A percentile compares a stretch with the other conserved stretches of the same genome.
Evolutionary conservation across 2,329 filamentous ascomycete genomes (phyloP).

Genomic region (Teratosphaeria nubilosa): DNA sequence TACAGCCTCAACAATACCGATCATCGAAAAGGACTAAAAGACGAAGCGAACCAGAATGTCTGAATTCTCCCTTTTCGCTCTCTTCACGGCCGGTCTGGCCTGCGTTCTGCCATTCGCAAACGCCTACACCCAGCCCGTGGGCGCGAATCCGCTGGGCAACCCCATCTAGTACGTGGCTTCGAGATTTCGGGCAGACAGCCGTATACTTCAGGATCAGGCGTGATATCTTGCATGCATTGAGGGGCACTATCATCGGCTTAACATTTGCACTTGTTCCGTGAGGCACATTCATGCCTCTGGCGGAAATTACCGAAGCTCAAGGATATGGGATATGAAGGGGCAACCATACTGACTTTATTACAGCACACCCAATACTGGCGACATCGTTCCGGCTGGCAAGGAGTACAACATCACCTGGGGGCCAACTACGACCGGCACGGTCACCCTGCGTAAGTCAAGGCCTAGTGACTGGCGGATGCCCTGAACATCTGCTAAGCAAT

Average conservation of each 20-base stretch:
- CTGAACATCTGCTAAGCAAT: background rate
- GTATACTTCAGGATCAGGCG: background rate
- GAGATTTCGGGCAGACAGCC: background rate
- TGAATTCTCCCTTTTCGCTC: slow-evolving; percentile 32
- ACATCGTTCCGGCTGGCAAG: slow-evolving; percentile 42
- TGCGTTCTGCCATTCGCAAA: slow-evolving; percentile 40
- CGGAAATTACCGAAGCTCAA: background rate
- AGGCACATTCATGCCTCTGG: background rate
- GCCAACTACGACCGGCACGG: slow-evolving; percentile 36
- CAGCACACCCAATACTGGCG: background rate
- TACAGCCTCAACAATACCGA: background rate
- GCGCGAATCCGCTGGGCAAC: slow-evolving; percentile 36
- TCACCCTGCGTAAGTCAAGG: slow-evolving; percentile 36
- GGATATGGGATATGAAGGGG: background rate
- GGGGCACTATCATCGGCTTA: background rate
- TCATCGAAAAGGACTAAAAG: slow-evolving; percentile 7
- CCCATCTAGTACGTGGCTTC: slow-evolving; percentile 32
- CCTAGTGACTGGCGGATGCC: background rate
- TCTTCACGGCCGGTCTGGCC: slow-evolving; percentile 45
- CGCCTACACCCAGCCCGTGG: slow-evolving; percentile 28
- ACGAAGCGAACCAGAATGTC: slow-evolving; percentile 9
- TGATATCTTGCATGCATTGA: background rate
- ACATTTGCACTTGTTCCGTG: background rate
- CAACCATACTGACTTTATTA: background rate
- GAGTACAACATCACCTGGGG: slow-evolving; percentile 38